These are phyloP conservation scores for Hypseocharis bilobata DNA, from an alignment of 441 rosid genomes.

Conservation along the genomic window DNA sequence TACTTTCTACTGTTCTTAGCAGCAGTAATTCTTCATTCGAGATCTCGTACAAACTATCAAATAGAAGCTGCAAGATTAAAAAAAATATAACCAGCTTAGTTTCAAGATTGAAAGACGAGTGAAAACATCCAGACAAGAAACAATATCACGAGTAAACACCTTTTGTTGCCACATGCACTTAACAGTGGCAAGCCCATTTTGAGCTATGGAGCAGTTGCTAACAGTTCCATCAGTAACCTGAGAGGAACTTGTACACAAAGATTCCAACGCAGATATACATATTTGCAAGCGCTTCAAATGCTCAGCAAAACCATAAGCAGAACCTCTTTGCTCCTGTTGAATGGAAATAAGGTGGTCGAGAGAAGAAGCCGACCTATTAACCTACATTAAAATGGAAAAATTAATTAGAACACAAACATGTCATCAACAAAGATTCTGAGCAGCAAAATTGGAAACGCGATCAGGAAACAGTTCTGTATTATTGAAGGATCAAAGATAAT, in stretches of 20 bases:
- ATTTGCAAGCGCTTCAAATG: slow-evolving; percentile 41
- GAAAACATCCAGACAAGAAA: not conserved
- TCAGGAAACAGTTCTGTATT: not conserved
- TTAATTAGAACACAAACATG: slow-evolving; percentile 2
- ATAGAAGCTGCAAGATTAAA: slow-evolving; percentile 50
- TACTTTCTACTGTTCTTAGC: slow-evolving; percentile 48
- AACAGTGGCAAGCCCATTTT: slow-evolving; percentile 40
- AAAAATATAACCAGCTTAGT: slow-evolving; percentile 12
- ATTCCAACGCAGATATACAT: slow-evolving; percentile 35
- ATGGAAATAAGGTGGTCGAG: slow-evolving; percentile 71
- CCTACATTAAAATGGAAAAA: slow-evolving; percentile 38
- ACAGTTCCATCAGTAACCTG: slow-evolving; percentile 18
- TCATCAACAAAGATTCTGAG: not conserved
- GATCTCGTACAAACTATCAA: slow-evolving; percentile 51
- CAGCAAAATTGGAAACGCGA: not conserved
- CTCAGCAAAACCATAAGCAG: slow-evolving; percentile 54
- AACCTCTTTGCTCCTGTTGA: slow-evolving; percentile 64
- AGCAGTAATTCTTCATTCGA: slow-evolving; percentile 57
- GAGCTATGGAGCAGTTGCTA: slow-evolving; percentile 37
- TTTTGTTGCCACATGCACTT: slow-evolving; percentile 76
- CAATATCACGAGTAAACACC: slow-evolving; percentile 31
- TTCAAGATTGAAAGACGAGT: slow-evolving; percentile 7
- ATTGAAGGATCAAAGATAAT: not conserved
- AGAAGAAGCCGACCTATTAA: slow-evolving; percentile 58
- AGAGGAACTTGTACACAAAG: slow-evolving; percentile 30